Conservation (phyloP, 2,329 filamentous ascomycete genomes). For the Botrytis byssoidea region DNA sequence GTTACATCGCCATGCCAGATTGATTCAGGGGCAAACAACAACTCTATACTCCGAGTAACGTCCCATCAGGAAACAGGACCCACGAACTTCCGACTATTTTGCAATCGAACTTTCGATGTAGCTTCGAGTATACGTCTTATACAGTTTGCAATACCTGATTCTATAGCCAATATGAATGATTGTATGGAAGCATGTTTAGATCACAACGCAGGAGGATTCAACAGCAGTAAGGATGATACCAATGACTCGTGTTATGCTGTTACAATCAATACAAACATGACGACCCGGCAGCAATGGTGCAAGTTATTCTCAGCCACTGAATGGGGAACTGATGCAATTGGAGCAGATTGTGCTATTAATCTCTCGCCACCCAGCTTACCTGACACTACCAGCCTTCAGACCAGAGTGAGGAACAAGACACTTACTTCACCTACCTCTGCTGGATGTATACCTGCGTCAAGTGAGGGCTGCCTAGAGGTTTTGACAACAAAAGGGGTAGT, state of each 20-base stretch:
- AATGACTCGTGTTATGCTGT: neutral
- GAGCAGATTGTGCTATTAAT: neutral
- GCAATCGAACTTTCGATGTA: conserved; percentile 1
- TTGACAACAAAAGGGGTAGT: neutral
- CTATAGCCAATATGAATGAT: neutral
- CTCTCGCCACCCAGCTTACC: neutral
- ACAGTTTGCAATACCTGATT: neutral
- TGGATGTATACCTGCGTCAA: neutral
- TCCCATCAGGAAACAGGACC: neutral
- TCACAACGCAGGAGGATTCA: neutral
- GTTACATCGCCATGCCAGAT: neutral
- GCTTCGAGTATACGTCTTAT: neutral
- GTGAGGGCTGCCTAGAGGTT: neutral
- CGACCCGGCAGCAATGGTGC: neutral
- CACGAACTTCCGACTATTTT: neutral
- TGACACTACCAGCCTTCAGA: neutral
- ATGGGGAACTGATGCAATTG: neutral
- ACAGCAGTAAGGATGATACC: no score
- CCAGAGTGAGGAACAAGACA: neutral
- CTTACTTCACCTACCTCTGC: neutral
- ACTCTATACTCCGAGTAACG: neutral
- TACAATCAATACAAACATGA: neutral
- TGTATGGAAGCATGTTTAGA: neutral
- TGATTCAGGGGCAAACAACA: neutral
- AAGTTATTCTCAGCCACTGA: neutral